Evolutionary conservation across 2,329 filamentous ascomycete species (phyloP).

Genomic region (Ceratocystis eucalypticola): DNA sequence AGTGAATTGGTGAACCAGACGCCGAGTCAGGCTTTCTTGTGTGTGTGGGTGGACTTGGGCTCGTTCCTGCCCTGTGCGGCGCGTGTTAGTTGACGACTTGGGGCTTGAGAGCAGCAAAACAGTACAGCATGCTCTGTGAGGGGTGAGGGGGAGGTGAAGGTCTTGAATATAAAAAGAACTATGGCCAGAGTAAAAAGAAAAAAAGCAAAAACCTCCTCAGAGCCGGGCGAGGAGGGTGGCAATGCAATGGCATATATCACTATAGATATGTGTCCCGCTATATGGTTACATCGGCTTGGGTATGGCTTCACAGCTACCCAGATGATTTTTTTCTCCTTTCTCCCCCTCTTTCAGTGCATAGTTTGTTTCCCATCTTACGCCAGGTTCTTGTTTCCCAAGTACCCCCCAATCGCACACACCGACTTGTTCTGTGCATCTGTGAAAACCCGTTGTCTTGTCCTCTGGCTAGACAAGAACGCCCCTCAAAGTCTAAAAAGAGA

Average conservation of each 20-base stretch:
- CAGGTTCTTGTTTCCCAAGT: not conserved
- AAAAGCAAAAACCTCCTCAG: not conserved
- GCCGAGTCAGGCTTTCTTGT: not conserved
- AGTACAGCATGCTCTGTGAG: not conserved
- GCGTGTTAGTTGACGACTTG: not conserved
- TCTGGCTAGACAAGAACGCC: not conserved
- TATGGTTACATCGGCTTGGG: no score
- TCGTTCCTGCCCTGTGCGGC: constrained; percentile 1
- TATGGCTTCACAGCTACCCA: no score
- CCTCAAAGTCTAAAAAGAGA: not conserved
- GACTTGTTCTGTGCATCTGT: not conserved
- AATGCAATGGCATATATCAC: no score
- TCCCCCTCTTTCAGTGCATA: no score
- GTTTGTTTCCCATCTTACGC: no score
- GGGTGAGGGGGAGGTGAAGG: not conserved
- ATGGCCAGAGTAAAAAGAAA: not conserved
- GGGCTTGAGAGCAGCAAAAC: not conserved
- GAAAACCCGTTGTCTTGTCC: not conserved
- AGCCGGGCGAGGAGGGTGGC: no score
- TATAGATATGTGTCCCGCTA: no score
- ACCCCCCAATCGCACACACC: not conserved
- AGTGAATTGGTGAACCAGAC: not conserved
- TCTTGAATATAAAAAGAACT: not conserved
- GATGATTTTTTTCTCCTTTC: no score
- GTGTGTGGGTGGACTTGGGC: not conserved